Evolutionary conservation across 257 asterid genomes (phyloP).

Genomic region (Gardenia jasminoides): DNA sequence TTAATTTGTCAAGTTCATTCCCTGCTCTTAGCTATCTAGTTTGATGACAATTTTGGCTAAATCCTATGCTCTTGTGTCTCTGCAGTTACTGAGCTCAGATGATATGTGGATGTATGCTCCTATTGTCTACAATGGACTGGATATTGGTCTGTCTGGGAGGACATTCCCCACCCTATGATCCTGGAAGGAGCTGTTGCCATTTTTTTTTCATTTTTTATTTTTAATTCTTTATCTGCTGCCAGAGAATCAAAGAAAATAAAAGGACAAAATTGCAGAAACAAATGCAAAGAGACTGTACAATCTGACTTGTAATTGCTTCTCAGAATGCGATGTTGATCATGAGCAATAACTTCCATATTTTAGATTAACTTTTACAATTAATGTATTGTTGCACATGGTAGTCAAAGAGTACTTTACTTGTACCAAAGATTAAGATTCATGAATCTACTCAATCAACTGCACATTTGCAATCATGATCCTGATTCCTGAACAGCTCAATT

Average conservation of each 20-base stretch:
- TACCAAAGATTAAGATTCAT: slow-evolving; percentile 18
- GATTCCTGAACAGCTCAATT: not conserved
- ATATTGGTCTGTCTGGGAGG: slow-evolving; percentile 54
- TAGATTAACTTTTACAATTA: slow-evolving; percentile 4
- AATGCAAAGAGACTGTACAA: slow-evolving; percentile 6
- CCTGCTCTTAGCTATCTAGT: not conserved
- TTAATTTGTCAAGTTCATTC: not conserved
- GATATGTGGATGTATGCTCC: slow-evolving; percentile 97
- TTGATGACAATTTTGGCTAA: slow-evolving; percentile 4
- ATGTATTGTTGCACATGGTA: slow-evolving; percentile 17
- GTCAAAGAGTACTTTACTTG: slow-evolving; percentile 2
- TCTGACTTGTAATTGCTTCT: slow-evolving; percentile 30
- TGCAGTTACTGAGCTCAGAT: slow-evolving; percentile 80
- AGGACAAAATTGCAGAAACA: not conserved
- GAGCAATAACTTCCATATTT: slow-evolving; percentile 30
- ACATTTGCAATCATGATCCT: not conserved
- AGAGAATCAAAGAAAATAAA: not conserved
- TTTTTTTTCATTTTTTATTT: not conserved
- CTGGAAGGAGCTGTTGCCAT: slow-evolving; percentile 17
- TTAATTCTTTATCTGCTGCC: slow-evolving; percentile 8
- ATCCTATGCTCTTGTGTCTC: not conserved
- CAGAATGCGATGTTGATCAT: slow-evolving; percentile 21
- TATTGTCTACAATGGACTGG: slow-evolving; percentile 82
- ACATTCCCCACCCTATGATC: slow-evolving; percentile 40
- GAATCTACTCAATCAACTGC: slow-evolving; percentile 15